phyloP scores from a whole-genome alignment of 1,139 yeast genomes.

The Nakaseomyces bracarensis region DNA sequence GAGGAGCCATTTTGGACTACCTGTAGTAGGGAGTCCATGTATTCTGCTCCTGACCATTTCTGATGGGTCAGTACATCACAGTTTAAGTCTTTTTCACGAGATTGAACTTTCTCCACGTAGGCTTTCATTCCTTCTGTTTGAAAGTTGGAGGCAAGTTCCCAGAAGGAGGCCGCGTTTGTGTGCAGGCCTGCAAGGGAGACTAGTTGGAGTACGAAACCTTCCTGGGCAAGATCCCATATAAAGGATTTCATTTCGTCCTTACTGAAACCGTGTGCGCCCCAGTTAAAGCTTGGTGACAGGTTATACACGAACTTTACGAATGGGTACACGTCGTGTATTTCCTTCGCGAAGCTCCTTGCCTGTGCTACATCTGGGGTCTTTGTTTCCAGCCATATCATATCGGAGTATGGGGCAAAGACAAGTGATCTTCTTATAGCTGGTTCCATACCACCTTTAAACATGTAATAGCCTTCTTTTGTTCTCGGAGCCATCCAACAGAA shows the following conservation, averaged over 20 bases:
- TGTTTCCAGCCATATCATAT: constrained; percentile 52
- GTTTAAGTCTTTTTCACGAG: constrained; percentile 37
- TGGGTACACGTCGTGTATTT: constrained; percentile 42
- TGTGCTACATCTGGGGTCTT: constrained; percentile 46
- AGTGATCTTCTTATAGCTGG: constrained; percentile 47
- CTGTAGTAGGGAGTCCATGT: constrained; percentile 40
- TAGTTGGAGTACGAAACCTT: constrained; percentile 46
- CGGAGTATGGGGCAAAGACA: constrained; percentile 49
- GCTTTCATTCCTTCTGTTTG: constrained; percentile 47
- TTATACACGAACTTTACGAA: constrained; percentile 50
- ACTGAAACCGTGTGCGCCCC: constrained; percentile 48
- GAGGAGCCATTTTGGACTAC: constrained; percentile 41
- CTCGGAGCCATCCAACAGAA: constrained; percentile 55
- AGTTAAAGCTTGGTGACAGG: constrained; percentile 51
- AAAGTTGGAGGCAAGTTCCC: constrained; percentile 43
- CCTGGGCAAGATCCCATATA: constrained; percentile 46
- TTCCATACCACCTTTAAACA: constrained; percentile 43
- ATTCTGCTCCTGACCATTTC: constrained; percentile 53
- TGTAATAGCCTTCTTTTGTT: constrained; percentile 49
- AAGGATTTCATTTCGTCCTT: constrained; percentile 40
- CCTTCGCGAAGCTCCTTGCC: constrained; percentile 42
- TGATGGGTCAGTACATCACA: constrained; percentile 52
- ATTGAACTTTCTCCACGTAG: constrained; percentile 45
- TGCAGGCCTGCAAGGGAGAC: constrained; percentile 52
- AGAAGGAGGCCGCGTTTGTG: constrained; percentile 42